phyloP scores from a whole-genome alignment of 345 rosid genomes.

The Eucalyptus erythrocorys region DNA sequence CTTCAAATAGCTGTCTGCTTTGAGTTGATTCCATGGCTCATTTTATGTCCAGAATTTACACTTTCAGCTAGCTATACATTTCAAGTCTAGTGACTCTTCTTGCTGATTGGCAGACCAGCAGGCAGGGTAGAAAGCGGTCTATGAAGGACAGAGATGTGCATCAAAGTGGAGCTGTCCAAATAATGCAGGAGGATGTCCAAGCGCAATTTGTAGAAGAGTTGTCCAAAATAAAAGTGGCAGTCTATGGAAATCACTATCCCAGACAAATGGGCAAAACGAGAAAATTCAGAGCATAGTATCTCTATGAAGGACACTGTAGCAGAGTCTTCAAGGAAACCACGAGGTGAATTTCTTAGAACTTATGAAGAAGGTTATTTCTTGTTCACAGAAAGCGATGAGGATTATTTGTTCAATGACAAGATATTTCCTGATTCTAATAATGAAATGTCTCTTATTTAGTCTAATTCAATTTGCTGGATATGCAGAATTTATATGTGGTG shows the following conservation, averaged over 20 bases:
- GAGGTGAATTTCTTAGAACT: neutral
- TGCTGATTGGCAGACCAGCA: constrained; percentile 26
- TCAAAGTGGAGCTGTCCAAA: constrained; percentile 14
- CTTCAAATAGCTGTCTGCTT: neutral
- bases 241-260: constrained; percentile 13
- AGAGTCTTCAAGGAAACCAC: neutral
- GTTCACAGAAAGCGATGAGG: neutral
- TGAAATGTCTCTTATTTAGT: neutral
- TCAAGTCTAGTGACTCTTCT: neutral
- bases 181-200: constrained; percentile 32
- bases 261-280: constrained; percentile 7
- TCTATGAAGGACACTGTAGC: neutral
- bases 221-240: constrained; percentile 61
- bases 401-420: neutral
- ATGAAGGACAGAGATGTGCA: constrained; percentile 9
- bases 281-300: neutral
- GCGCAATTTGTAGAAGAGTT: constrained; percentile 52
- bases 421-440: neutral
- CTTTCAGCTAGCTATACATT: neutral
- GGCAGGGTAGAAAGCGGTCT: constrained; percentile 16
- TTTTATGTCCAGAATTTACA: neutral
- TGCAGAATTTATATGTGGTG: constrained; percentile 24
- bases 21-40: neutral
- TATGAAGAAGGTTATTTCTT: constrained; percentile 21
- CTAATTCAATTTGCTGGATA: neutral